Base-by-base conservation (phyloP, 176 grass and related monocot genomes). In the Neostapfia colusana region DNA sequence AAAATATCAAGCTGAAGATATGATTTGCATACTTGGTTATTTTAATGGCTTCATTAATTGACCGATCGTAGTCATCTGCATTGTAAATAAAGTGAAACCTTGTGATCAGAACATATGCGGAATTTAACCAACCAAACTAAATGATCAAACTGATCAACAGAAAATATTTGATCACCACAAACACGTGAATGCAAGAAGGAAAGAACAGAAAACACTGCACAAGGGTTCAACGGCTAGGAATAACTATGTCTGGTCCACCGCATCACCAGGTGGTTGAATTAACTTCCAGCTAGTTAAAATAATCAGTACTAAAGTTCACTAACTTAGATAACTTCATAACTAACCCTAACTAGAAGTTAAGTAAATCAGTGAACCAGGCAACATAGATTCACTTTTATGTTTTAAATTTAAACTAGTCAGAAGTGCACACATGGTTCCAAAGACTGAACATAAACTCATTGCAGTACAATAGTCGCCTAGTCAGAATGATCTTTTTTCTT, bases 51-150 rank as follows among this genome's bases (percentile, higher is more conserved):
- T 99, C 96, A 27, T 86, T 99, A 86, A 99, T 99, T 82, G 96
- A 99, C 44, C 96, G 89, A 15, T 99, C 96, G 87, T 89, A 99
- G 63, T 99, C 96, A 92, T 99, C 96, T 99, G 92, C 89, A 88
- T 82, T 61, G 36, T 61, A 64, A 63, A 78, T 69, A 59, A 78
- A 64, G 54, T 71, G 11, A 79, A 84, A 74, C 15, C 26, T 62
- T 75, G 61, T 75, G 26, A 69, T 36, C 55, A 69, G 64, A 85
- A 68, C 59, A 65, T 59, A 43, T 39, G 42, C 28, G 44, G 35
- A 56, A 71, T 28, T 62, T 48, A 57, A 59, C 39, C 10, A 39
- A 60, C 36, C 9, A 85, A 74, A 62, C 2, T 7, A 75, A 59
- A 45, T 49, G 36, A 34, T 62, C 21, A 44, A 63, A 83, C 20